Conservation (phyloP, 2,329 filamentous ascomycete species). For the Dothideomycetes sp. region DNA sequence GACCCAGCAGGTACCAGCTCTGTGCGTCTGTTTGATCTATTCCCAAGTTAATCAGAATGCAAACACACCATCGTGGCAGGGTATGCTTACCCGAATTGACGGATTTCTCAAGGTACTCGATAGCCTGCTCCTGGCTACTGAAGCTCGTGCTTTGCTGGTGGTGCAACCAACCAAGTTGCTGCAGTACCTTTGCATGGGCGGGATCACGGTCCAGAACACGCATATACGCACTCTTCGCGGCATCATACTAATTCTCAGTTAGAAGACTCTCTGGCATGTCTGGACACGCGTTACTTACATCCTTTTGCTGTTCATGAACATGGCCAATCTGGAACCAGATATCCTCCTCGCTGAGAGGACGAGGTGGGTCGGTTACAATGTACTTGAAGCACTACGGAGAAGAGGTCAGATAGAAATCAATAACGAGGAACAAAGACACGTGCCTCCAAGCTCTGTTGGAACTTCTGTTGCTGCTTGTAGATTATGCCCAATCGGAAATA, state of each 20-base stretch:
- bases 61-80: constrained; percentile 3
- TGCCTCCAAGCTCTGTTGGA: constrained; percentile 82
- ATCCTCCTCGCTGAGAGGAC: constrained; percentile 88
- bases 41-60: constrained; percentile 12
- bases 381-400: constrained; percentile 92
- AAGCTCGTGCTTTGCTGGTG: constrained; percentile 92
- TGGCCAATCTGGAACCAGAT: constrained; percentile 99
- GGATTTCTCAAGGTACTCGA: constrained; percentile 94
- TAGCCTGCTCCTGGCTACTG: constrained; percentile 86
- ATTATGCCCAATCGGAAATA: constrained; percentile 99
- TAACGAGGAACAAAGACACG: too few relatives aligned
- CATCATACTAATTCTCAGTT: constrained; percentile 88
- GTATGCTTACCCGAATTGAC: constrained; percentile 79
- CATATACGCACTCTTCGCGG: constrained; percentile 82
- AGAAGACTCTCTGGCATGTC: too few relatives aligned
- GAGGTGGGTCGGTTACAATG: constrained; percentile 85
- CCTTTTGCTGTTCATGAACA: constrained; percentile 97
- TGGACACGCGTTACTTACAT: constrained; percentile 61
- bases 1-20: constrained; percentile 95
- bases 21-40: constrained; percentile 88
- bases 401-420: too few relatives aligned
- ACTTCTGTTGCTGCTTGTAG: constrained; percentile 97
- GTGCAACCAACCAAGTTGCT: constrained; percentile 95
- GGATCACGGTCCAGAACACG: constrained; percentile 90
- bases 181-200: constrained; percentile 93